Conservation (phyloP, 2,329 filamentous ascomycete genomes). For the Magnaporthiopsis poae region DNA sequence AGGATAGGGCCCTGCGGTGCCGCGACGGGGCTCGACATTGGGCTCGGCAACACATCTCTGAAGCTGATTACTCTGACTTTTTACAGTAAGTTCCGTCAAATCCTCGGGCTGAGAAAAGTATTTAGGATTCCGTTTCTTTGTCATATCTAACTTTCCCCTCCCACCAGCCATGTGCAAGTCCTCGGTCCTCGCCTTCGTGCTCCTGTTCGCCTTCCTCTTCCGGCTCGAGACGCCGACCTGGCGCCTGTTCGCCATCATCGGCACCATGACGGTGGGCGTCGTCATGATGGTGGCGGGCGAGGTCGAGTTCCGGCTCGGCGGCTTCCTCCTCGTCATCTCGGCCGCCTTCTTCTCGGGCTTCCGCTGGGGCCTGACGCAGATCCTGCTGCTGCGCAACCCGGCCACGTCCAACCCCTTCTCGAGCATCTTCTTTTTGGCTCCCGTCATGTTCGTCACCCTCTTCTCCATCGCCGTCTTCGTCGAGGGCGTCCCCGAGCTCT, state of each 20-base stretch:
- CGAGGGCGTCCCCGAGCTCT: conserved; percentile 64
- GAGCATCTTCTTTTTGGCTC: conserved; percentile 93
- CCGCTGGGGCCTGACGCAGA: conserved; percentile 96
- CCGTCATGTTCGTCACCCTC: conserved; percentile 85
- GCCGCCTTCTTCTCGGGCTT: conserved; percentile 94
- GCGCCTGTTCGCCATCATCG: conserved; percentile 77
- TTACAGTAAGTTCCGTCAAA: conserved; percentile 55
- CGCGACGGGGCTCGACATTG: conserved; percentile 90
- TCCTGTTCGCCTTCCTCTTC: conserved; percentile 90
- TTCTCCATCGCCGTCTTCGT: conserved; percentile 73
- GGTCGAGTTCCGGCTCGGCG: conserved; percentile 74
- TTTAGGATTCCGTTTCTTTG: not conserved
- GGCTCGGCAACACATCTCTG: conserved; percentile 86
- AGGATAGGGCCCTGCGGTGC: conserved; percentile 84
- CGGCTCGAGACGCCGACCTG: conserved; percentile 78
- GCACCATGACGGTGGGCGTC: conserved; percentile 83
- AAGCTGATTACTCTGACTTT: conserved; percentile 96
- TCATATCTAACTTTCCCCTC: not conserved
- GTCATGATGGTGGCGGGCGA: conserved; percentile 98
- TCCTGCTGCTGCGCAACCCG: conserved; percentile 83
- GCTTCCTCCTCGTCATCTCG: conserved; percentile 85
- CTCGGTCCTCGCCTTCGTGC: conserved; percentile 85
- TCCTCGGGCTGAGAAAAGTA: no score
- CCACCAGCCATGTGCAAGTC: conserved; percentile 88
- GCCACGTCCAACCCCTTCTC: conserved; percentile 94